A percentile compares a stretch with the other conserved stretches of the same genome.
Conservation (phyloP, 768 basidiomycete genomes). For the Macrolepiota albuminosa region DNA sequence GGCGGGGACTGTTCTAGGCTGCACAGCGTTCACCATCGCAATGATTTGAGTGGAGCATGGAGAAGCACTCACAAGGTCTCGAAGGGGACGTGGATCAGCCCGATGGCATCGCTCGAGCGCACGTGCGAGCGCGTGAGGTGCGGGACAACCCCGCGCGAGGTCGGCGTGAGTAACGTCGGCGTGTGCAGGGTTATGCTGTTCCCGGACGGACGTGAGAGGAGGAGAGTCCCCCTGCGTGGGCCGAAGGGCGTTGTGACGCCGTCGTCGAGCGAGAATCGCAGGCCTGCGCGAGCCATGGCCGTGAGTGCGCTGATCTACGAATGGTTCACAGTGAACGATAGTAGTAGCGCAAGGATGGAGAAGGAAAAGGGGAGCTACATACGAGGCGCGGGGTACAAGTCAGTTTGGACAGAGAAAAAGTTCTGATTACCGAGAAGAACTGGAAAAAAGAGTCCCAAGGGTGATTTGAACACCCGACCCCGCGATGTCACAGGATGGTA, state of each 20-base stretch:
- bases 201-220: slow-evolving; percentile 13
- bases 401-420: background rate
- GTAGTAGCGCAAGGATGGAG: background rate
- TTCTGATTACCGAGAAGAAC: background rate
- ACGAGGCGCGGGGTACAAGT: background rate
- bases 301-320: background rate
- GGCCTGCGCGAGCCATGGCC: slow-evolving; percentile 1
- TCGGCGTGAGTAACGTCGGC: slow-evolving; percentile 55
- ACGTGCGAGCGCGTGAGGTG: slow-evolving; percentile 69
- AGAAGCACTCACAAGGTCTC: slow-evolving; percentile 68
- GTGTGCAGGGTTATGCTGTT: slow-evolving; percentile 43
- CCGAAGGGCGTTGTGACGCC: slow-evolving; percentile 17
- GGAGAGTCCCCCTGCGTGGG: slow-evolving; percentile 30
- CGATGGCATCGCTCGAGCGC: slow-evolving; percentile 39
- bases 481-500: slow-evolving; percentile 2
- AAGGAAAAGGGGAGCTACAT: background rate
- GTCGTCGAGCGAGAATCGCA: slow-evolving; percentile 3
- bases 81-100: slow-evolving; percentile 69
- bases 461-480: slow-evolving; percentile 16
- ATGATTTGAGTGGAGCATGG: too few relatives aligned
- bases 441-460: slow-evolving; percentile 12
- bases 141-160: slow-evolving; percentile 70
- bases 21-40: background rate
- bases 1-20: slow-evolving; percentile 68
- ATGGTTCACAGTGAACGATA: background rate